Conservation (phyloP, 1,284 basidiomycete genomes). For the Cerrena zonata region DNA sequence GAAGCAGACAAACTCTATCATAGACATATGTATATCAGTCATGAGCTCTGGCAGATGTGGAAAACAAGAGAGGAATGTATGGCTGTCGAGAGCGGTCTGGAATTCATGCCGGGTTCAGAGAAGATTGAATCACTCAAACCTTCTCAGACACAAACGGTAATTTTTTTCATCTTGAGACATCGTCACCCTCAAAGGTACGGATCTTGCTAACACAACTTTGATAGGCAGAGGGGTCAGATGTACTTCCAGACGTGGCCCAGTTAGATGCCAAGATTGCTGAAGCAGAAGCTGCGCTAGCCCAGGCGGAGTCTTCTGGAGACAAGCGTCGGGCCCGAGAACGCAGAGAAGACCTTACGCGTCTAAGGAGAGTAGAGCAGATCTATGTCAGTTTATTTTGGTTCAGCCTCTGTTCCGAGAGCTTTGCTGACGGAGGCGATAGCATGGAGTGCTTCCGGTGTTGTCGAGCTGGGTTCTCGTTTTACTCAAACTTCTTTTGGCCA, state of each 20-base stretch:
- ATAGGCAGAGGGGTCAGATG: constrained; percentile 58
- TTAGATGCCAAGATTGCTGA: constrained; percentile 69
- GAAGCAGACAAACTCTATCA: constrained; percentile 91
- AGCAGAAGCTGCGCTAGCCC: constrained; percentile 52
- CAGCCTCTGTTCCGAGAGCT: too few species aligned
- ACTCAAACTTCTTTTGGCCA: constrained; percentile 82
- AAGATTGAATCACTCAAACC: constrained; percentile 31
- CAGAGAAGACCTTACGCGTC: constrained; percentile 72
- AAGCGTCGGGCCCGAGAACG: constrained; percentile 63
- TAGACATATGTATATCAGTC: constrained; percentile 85
- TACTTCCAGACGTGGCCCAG: constrained; percentile 61
- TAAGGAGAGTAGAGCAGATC: constrained; percentile 84
- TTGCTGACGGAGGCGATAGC: constrained; percentile 37
- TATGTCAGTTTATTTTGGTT: constrained; percentile 58
- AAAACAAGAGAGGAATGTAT: constrained; percentile 91
- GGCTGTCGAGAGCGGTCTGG: constrained; percentile 86
- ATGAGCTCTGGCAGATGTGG: constrained; percentile 92
- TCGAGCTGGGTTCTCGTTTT: constrained; percentile 86
- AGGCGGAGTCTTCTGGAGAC: constrained; percentile 48
- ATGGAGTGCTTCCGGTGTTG: constrained; percentile 73
- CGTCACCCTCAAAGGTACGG: background rate
- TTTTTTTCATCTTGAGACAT: constrained; percentile 4
- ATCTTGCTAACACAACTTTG: constrained; percentile 21
- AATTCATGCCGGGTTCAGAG: constrained; percentile 66
- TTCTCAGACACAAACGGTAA: constrained; percentile 33